These are phyloP conservation scores for Elongisporangium anandrum DNA, from an alignment of 352 stramenopile genomes.

Conservation along the genomic window DNA sequence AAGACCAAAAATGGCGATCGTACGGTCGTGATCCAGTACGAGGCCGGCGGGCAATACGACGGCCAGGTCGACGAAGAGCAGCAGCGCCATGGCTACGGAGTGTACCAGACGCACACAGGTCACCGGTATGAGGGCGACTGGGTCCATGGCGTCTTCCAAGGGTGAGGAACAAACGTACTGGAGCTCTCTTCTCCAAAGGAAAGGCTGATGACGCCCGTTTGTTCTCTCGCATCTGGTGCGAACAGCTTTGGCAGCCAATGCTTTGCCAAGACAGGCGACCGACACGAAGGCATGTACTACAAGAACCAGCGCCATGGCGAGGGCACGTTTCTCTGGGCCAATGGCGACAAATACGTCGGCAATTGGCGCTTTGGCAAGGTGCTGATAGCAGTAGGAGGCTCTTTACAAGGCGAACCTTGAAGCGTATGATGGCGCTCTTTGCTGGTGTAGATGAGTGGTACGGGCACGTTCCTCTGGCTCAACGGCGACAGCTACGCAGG, in stretches of 20 bases:
- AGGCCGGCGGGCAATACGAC: conserved; percentile 65
- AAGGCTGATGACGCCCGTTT: conserved; percentile 1
- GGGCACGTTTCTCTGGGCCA: conserved; percentile 85
- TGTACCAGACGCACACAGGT: conserved; percentile 45
- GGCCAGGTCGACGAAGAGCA: conserved; percentile 40
- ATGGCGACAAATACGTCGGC: conserved; percentile 88
- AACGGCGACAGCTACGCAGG: conserved; percentile 79
- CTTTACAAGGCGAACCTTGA: background rate
- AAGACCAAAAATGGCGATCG: conserved; percentile 26
- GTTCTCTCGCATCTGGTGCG: conserved; percentile 2
- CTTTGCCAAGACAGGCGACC: conserved; percentile 77
- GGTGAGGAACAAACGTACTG: conserved; percentile 36
- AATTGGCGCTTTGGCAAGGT: conserved; percentile 81
- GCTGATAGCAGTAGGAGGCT: conserved; percentile 2
- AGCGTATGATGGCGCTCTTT: background rate
- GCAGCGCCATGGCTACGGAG: conserved; percentile 56
- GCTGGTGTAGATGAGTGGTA: conserved; percentile 60
- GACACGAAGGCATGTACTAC: conserved; percentile 85
- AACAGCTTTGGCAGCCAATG: conserved; percentile 79
- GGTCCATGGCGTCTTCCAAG: conserved; percentile 78
- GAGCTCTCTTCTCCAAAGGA: background rate
- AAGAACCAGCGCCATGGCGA: conserved; percentile 82
- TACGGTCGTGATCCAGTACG: conserved; percentile 45
- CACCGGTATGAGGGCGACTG: conserved; percentile 81
- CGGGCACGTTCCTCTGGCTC: conserved; percentile 64